Evolutionary conservation across 1,139 yeast genomes (phyloP).

Genomic region (Kodamaea alishanica): DNA sequence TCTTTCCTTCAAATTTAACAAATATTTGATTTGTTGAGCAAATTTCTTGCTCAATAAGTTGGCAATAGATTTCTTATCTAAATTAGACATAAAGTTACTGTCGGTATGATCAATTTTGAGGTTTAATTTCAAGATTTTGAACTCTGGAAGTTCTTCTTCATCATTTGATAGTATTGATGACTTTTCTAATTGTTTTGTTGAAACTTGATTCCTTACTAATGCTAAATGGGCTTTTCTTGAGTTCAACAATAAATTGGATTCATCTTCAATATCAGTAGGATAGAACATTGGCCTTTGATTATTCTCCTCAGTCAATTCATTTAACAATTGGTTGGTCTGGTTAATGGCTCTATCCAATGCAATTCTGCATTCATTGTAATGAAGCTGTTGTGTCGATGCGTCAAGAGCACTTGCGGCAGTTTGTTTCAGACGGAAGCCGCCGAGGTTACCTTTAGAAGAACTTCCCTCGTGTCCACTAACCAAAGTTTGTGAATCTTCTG

Average conservation of each 20-base stretch:
- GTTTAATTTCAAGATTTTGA: slow-evolving; percentile 62
- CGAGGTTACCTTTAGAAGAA: slow-evolving; percentile 6
- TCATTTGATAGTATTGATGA: slow-evolving; percentile 21
- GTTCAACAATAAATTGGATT: slow-evolving; percentile 37
- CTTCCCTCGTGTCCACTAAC: slow-evolving; percentile 20
- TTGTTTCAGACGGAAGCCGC: slow-evolving; percentile 6
- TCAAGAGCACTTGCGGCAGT: slow-evolving; percentile 21
- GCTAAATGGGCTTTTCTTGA: slow-evolving; percentile 50
- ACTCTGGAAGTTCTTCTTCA: slow-evolving; percentile 33
- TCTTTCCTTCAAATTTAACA: slow-evolving; percentile 72
- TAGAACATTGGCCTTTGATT: slow-evolving; percentile 60
- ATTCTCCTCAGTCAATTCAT: slow-evolving; percentile 55
- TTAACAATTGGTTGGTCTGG: slow-evolving; percentile 50
- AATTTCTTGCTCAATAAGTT: slow-evolving; percentile 63
- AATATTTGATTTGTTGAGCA: slow-evolving; percentile 59
- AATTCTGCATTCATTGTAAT: slow-evolving; percentile 64
- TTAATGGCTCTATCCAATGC: slow-evolving; percentile 62
- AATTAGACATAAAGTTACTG: slow-evolving; percentile 43
- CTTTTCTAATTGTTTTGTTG: slow-evolving; percentile 30
- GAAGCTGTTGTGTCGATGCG: slow-evolving; percentile 60
- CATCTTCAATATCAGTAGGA: slow-evolving; percentile 43
- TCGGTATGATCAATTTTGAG: slow-evolving; percentile 54
- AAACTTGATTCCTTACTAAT: slow-evolving; percentile 43
- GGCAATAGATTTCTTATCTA: slow-evolving; percentile 66
- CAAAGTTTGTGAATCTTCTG: slow-evolving; percentile 7